Evolutionary conservation across 2,329 filamentous ascomycete species (phyloP).

Genomic region (Nemania abortiva): DNA sequence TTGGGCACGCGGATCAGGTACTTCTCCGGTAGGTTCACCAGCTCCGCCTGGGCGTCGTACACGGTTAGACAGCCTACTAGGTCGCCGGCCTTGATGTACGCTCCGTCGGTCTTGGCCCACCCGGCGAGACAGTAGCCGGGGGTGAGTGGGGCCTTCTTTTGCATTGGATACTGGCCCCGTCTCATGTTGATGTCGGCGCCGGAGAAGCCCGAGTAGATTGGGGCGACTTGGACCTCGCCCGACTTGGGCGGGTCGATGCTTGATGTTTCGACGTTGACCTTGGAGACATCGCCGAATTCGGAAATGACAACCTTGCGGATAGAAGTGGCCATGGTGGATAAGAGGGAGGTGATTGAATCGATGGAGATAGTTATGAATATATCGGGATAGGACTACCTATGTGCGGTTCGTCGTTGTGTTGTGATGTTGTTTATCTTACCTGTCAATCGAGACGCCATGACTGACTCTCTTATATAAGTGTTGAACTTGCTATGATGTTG

Average conservation of each 20-base stretch:
- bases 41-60: slow-evolving; percentile 59
- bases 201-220: slow-evolving; percentile 55
- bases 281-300: slow-evolving; percentile 37
- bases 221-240: slow-evolving; percentile 34
- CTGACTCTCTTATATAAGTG: slow-evolving; percentile 18
- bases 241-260: slow-evolving; percentile 26
- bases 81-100: slow-evolving; percentile 50
- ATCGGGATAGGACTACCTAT: not conserved
- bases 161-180: slow-evolving; percentile 60
- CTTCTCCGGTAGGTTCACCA: slow-evolving; percentile 61
- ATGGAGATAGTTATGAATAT: not conserved
- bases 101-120: slow-evolving; percentile 55
- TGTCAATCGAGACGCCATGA: not conserved
- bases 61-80: slow-evolving; percentile 54
- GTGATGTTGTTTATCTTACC: slow-evolving; percentile 10
- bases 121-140: slow-evolving; percentile 64
- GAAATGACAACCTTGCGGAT: slow-evolving; percentile 38
- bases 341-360: not conserved
- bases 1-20: slow-evolving; percentile 58
- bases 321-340: slow-evolving; percentile 27
- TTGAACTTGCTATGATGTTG: not conserved
- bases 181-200: slow-evolving; percentile 65
- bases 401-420: not conserved
- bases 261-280: slow-evolving; percentile 26
- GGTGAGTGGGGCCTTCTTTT: slow-evolving; percentile 60